Evolutionary conservation across 306 rosid genomes (phyloP), one percentile per base, ranked within the genome.

Genomic region (Trichosanthes cucumerina): DNA sequence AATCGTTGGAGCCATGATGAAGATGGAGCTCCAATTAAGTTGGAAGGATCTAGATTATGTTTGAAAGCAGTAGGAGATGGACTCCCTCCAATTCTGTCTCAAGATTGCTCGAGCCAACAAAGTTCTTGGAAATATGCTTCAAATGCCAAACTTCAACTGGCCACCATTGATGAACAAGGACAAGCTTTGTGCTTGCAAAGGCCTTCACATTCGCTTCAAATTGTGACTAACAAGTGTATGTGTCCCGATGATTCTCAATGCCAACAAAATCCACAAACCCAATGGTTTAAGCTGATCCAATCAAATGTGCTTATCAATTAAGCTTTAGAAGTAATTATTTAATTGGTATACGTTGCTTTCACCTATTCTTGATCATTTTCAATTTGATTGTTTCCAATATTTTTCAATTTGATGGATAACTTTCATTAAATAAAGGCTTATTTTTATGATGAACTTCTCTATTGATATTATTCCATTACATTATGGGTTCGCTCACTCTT

Each of bases 71-170:
- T 15, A 6, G 82, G 86, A 41, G 81, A 85, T 41, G 82, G 82
- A 58, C 83, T 75, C 58, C 70, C 86, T 41, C 76, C 75, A 19
- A 69, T 19, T 10, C 65, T 85, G 58, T 83, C 87, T 0, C 0
- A 50, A 13, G 80, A 88, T 41, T 86, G 86, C 64, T 63, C 77
- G 75, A 77, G 86, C 3, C 73, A 24, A 44, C 68, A 83, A 23
- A 85, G 83, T 81, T 15, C 80, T 11, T 86, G 90, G 84, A 86
- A 18, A 46, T 34, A 64, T 33, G 79, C 80, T 63, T 84, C 85
- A 44, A 16, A 13, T 63, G n/a, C 82, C 64, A 70, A 72, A 63
- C 90, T 88, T 84, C 90, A 83, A 70, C 58, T 85, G 8, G 84
- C 88, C 49, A 53, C 86, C 72, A 9, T 9, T 11, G 68, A 76